Evolutionary conservation across 495 filamentous ascomycete species (phyloP).

Genomic region (Letharia lupina): DNA sequence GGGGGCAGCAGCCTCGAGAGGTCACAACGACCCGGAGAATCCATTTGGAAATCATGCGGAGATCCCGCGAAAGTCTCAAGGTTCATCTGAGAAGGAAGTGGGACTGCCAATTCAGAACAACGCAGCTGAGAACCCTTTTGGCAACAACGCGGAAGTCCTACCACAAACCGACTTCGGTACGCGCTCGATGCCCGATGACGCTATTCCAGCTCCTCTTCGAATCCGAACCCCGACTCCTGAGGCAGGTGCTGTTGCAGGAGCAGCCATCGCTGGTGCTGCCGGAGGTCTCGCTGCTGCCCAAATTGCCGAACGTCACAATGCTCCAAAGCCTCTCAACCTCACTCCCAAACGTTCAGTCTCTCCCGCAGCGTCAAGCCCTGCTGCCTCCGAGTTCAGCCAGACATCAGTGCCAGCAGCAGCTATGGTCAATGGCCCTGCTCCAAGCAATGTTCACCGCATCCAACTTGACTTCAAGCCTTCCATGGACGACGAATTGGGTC

Average conservation of each 20-base stretch:
- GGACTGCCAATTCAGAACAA: conserved; percentile 27
- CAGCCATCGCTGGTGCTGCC: conserved; percentile 32
- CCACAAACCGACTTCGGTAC: conserved; percentile 17
- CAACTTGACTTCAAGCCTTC: conserved; percentile 93
- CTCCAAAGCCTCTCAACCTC: conserved; percentile 29
- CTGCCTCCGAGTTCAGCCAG: conserved; percentile 51
- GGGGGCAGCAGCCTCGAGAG: conserved; percentile 17
- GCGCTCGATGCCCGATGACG: conserved; percentile 13
- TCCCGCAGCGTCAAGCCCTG: conserved; percentile 42
- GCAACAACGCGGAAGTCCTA: conserved; percentile 38
- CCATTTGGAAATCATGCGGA: conserved; percentile 42
- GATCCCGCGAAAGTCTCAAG: conserved; percentile 25
- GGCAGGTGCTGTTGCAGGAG: conserved; percentile 26
- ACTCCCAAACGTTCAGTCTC: conserved; percentile 21
- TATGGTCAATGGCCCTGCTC: conserved; percentile 38
- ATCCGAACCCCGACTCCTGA: conserved; percentile 27
- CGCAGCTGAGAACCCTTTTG: conserved; percentile 33
- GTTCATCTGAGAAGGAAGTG: conserved; percentile 29
- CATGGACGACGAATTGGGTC: conserved; percentile 80
- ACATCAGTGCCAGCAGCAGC: conserved; percentile 44
- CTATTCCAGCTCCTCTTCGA: conserved; percentile 22
- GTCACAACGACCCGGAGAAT: conserved; percentile 31
- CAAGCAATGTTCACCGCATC: conserved; percentile 70
- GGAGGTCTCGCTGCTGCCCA: conserved; percentile 32
- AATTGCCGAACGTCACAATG: conserved; percentile 24